Evolutionary conservation across 2,329 filamentous ascomycete species (phyloP), one percentile per base, ranked within the genome.

Genomic region (Penicillium glabrum): DNA sequence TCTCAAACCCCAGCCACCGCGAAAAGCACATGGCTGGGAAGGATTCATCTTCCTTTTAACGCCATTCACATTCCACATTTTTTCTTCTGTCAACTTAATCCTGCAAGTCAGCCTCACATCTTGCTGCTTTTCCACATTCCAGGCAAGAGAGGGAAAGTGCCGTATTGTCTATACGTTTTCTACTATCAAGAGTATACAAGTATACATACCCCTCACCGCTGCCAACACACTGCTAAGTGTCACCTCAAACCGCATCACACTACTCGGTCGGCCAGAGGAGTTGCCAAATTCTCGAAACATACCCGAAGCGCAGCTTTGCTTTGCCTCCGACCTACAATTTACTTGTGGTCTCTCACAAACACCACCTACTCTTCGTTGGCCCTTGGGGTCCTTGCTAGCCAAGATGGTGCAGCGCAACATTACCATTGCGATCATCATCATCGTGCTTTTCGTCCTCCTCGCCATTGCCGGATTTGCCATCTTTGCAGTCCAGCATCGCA

Each of bases 361-460:
- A 16, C 21, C n/a, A 19, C 19, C 39, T 21, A 14, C 2, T 13
- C 19, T 41, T 41, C 10, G 8, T 10, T 16, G 16, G 24, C 52
- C 58, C 54, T 16, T 16, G 7, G 53, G 59, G 41, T 52, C 43
- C 24, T 31, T 19, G 27, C 48, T 26, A 46, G 35, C 46, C 59
- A 72, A 63, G 51, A 79, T 78, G 21, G 71, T 78, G 21, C 66
- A 79, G 60, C 69, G 71, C 57, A 81, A 81, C 68, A 72, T 79
- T 64, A 71, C 77, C 62, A 78, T 81, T 59, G 79, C 79, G 14
- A 74, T 81, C 56, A 81, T 81, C 65, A 74, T 81, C 61, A 79
- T 81, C 62, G 59, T 79, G 45, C 71, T 81, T 53, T 81, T 81
- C 64, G 58, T 81, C 50, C 57, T 81, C 46, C 74, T 81, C 39